A percentile compares a stretch with the other conserved stretches of the same genome.
phyloP scores from a whole-genome alignment of 2,329 filamentous ascomycete species.

The Colletotrichum somersetense region DNA sequence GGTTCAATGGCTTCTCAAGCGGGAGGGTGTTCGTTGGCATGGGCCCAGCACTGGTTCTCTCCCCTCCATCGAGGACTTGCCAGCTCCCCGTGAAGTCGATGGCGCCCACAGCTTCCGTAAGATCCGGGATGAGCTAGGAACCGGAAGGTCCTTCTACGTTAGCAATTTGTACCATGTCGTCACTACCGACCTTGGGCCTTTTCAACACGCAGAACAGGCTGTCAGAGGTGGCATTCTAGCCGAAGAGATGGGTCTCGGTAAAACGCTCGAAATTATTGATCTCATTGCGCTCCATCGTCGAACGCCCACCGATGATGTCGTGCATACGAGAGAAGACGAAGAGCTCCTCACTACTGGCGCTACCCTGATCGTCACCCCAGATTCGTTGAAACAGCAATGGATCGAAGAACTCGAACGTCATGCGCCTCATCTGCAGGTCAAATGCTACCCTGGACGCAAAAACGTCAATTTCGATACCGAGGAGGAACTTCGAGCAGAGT shows the following conservation, averaged over 20 bases:
- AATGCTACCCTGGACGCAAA: constrained; percentile 67
- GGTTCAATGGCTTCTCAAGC: constrained; percentile 76
- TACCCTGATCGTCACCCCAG: constrained; percentile 73
- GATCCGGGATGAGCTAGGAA: constrained; percentile 6
- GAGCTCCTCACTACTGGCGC: constrained; percentile 64
- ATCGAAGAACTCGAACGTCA: constrained; percentile 69
- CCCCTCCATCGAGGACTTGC: constrained; percentile 42
- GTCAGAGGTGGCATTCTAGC: constrained; percentile 75
- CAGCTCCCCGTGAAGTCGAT: neutral
- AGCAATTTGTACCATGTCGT: constrained; percentile 74
- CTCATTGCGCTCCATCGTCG: constrained; percentile 75
- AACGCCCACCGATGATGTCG: constrained; percentile 40
- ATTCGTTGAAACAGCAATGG: constrained; percentile 71
- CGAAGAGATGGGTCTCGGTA: constrained; percentile 87
- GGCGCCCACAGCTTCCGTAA: constrained; percentile 37
- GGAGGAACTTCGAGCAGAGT: constrained; percentile 55
- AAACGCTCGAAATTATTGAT: constrained; percentile 81
- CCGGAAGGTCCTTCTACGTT: constrained; percentile 60
- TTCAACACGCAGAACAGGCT: constrained; percentile 55
- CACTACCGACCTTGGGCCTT: constrained; percentile 61
- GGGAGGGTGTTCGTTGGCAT: constrained; percentile 71
- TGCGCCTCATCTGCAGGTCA: constrained; percentile 68
- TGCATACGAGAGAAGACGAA: constrained; percentile 55
- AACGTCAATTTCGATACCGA: constrained; percentile 52
- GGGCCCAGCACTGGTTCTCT: constrained; percentile 39